Evolutionary conservation across 2,329 filamentous ascomycete species (phyloP), one percentile per base, ranked within the genome.

Genomic region (Aureobasidium sp.): DNA sequence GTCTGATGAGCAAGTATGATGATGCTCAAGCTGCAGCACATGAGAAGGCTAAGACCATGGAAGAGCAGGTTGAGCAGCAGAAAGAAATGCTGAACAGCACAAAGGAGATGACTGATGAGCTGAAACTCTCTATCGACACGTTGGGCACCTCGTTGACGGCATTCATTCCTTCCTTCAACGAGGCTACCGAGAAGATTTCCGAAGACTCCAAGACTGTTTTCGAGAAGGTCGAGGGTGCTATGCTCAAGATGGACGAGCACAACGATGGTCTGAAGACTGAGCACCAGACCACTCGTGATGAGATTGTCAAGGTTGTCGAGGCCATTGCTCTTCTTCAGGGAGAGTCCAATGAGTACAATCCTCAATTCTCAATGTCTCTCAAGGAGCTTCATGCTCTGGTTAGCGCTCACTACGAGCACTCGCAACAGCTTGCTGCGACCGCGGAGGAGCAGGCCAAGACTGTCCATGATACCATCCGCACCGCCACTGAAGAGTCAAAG

Each of bases 191-290:
- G 70, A 93, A 91, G 74, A 88, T 93, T 82, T 86, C 90, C 61
- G 87, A 91, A 69, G 91, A 94, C 48, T 93, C 90, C 8, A 90
- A 90, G 76, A 91, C 89, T 0, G 90, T 96, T 33, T 93, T 96
- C 67, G 84, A 82, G 57, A 87, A 88, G 66, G 88, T 96, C 15
- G 90, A 95, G 61, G 87, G 93, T 50, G 86, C 93, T 4, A 86
- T 87, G 66, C 78, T 77, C 65, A 90, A 89, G 70, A 78, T 90
- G 14, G 90, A 95, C 62, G 89, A 93, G 70, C 83, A 83, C 50
- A 86, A 92, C 67, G 78, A 82, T 0, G 87, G 91, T 19, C 82
- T 81, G 66, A 93, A 90, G 76, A 80, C 83, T 0, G 90, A 96
- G 70, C 91, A 97, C 70, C 83, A 90, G 67, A 83, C 90, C 67